Conservation (phyloP, 352 stramenopile species). For the Phytophthora sansomeana region DNA sequence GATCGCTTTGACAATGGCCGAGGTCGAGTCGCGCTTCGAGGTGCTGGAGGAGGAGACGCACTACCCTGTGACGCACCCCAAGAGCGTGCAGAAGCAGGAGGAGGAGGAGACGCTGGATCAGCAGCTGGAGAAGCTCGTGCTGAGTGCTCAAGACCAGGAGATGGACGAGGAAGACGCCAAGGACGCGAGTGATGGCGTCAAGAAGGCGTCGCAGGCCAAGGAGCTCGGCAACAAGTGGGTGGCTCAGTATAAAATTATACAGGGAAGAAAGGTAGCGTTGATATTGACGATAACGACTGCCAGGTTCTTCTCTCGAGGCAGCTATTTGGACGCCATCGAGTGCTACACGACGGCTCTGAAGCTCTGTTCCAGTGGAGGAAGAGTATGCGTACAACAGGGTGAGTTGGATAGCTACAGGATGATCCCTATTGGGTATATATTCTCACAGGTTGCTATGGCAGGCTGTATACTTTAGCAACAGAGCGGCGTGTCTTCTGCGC, state of each 20-base stretch:
- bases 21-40: constrained; percentile 71
- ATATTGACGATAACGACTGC: constrained; percentile 1
- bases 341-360: constrained; percentile 88
- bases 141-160: constrained; percentile 47
- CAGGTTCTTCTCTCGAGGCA: constrained; percentile 76
- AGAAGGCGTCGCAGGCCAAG: constrained; percentile 77
- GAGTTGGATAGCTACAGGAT: background rate
- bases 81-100: constrained; percentile 23
- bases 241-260: background rate
- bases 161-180: constrained; percentile 22
- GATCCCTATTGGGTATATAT: background rate
- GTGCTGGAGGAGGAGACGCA: constrained; percentile 89
- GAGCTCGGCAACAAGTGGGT: constrained; percentile 87
- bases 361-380: constrained; percentile 72
- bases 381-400: constrained; percentile 87
- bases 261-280: background rate
- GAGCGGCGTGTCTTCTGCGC: constrained; percentile 76
- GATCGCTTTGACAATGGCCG: constrained; percentile 21
- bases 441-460: constrained; percentile 25
- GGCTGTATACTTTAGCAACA: constrained; percentile 91
- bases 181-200: constrained; percentile 49
- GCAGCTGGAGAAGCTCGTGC: constrained; percentile 65
- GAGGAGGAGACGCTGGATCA: constrained; percentile 70
- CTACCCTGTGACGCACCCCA: constrained; percentile 54
- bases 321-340: constrained; percentile 82